Evolutionary conservation across 495 filamentous ascomycete genomes (phyloP), one percentile per base, ranked within the genome.

Genomic region (Oidiodendron maius): DNA sequence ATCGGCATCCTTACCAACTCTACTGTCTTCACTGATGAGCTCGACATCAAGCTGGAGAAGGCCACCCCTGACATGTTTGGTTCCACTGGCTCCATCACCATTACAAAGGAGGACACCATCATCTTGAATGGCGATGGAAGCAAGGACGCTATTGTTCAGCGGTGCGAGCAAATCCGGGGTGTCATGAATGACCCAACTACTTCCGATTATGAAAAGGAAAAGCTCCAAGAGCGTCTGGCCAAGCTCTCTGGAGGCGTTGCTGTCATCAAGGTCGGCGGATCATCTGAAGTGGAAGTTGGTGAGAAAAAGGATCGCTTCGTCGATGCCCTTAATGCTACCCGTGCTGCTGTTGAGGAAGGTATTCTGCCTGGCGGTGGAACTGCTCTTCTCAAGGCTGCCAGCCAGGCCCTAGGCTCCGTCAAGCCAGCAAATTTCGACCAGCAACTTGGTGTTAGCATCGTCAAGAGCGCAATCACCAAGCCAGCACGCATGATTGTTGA

Each of bases 221-320:
- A 98, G 81, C 86, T 98, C 48, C 93, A 97, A 71, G 93, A 98
- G 75, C 93, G 93, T 73, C 87, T 97, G 43, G 93, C 93, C 58
- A 98, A 98, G 84, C 89, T 98, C 57, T 97, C 93, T 39, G 93
- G 93, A 46, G 93, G 93, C 80, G 93, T 98, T 62, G 93, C 93
- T 54, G 93, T 98, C 70, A 97, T 98, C 79, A 96, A 91, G 78
- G 93, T 98, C 57, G 93, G 93, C 60, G 93, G 93, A 68, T 76
- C 90, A 49, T 96, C 91, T 56, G 93, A 98, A 73, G 91, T 98
- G 55, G 93, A 98, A 76, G 93, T 98, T 51, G 80, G 87, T 55
- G 93, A 98, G 82, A 98, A 98, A 89, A 98, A 98, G 78, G 93
- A 98, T 68, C 89, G 93, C 58, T 95, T 97, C 57, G 91, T 97